Evolutionary conservation across 352 stramenopile species (phyloP).

Genomic region (Pythium pectinolyticum): DNA sequence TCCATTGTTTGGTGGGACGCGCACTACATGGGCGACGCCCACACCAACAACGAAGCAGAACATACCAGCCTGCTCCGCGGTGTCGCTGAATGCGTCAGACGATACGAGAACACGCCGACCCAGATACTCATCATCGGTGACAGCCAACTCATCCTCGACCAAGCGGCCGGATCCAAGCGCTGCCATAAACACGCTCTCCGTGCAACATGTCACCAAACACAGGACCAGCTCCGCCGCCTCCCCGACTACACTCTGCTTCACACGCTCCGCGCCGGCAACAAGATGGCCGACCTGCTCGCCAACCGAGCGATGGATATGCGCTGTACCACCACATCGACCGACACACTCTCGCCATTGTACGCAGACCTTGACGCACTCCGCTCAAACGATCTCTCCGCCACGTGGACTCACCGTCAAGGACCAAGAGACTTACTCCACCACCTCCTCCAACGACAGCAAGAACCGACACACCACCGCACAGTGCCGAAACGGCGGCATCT

Average conservation of each 20-base stretch:
- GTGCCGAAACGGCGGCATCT: too few relatives aligned
- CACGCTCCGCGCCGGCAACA: constrained; percentile 7
- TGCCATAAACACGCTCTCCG: too few relatives aligned
- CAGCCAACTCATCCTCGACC: constrained; percentile 7
- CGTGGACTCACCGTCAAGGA: too few relatives aligned
- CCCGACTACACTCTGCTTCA: background rate
- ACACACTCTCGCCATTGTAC: too few relatives aligned
- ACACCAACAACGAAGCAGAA: constrained; percentile 13
- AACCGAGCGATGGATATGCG: constrained; percentile 9
- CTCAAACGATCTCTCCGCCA: too few relatives aligned
- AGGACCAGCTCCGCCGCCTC: background rate
- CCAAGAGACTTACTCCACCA: too few relatives aligned
- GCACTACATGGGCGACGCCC: background rate
- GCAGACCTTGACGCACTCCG: too few relatives aligned
- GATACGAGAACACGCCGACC: background rate
- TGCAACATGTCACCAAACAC: too few relatives aligned
- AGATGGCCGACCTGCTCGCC: background rate
- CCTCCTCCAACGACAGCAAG: too few relatives aligned
- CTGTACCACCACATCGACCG: too few relatives aligned
- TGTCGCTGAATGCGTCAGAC: background rate
- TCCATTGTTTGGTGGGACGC: constrained; percentile 2
- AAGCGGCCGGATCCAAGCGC: too few relatives aligned
- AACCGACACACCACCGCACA: too few relatives aligned
- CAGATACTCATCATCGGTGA: background rate
- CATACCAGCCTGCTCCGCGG: background rate